Evolutionary conservation across 2,329 filamentous ascomycete species (phyloP).

Genomic region (Botryotinia calthae): DNA sequence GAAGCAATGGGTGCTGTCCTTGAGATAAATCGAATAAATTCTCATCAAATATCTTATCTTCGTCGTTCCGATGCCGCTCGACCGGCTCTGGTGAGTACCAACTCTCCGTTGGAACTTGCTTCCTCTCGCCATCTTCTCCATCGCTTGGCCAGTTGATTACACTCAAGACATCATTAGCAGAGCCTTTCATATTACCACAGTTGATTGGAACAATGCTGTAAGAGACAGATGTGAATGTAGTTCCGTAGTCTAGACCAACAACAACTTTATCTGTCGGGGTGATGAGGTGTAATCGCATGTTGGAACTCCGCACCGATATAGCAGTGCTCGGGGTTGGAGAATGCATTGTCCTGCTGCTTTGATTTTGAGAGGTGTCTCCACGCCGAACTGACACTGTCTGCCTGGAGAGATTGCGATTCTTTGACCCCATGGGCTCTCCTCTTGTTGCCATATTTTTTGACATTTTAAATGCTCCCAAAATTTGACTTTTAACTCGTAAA

Average conservation of each 20-base stretch:
- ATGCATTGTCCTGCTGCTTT: background rate
- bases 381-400: background rate
- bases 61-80: background rate
- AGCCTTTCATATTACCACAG: conserved; percentile 11
- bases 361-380: background rate
- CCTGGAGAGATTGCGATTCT: background rate
- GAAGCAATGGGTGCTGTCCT: conserved; percentile 6
- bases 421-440: background rate
- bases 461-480: background rate
- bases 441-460: background rate
- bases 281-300: background rate
- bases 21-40: conserved; percentile 17
- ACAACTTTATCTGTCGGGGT: conserved; percentile 14
- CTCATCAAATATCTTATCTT: conserved; percentile 6
- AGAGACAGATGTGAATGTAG: conserved; percentile 26
- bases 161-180: conserved; percentile 21
- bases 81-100: conserved; percentile 27
- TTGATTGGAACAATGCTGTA: conserved; percentile 18
- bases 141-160: conserved; percentile 29
- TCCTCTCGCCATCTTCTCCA: conserved; percentile 3
- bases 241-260: conserved; percentile 26
- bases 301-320: background rate
- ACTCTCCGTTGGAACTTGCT: conserved; percentile 29
- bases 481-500: background rate
- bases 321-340: background rate